A percentile compares a stretch with the other conserved stretches of the same genome.
These are phyloP conservation scores for Apophysomyces sp. DNA, from an alignment of 371 early-diverging fungal species.

Conservation along the genomic window DNA sequence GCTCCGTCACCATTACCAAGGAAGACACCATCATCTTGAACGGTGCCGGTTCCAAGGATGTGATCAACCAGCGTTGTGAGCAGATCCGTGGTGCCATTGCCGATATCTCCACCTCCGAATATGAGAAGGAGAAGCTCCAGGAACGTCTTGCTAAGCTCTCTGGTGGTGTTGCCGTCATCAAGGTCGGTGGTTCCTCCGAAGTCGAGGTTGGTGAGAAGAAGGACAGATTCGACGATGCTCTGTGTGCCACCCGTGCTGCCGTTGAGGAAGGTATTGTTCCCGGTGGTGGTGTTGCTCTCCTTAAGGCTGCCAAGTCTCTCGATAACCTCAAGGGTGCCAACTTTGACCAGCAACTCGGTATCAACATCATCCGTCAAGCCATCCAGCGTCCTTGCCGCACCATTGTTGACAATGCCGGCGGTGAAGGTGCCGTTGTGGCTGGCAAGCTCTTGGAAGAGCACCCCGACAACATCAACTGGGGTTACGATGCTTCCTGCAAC, in stretches of 20 bases:
- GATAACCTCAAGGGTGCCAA: constrained; percentile 80
- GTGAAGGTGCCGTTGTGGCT: constrained; percentile 94
- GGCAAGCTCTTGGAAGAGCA: constrained; percentile 88
- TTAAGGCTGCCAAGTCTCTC: constrained; percentile 87
- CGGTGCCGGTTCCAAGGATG: constrained; percentile 88
- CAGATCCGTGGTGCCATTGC: constrained; percentile 91
- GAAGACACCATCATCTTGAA: constrained; percentile 98
- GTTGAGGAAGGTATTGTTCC: constrained; percentile 99
- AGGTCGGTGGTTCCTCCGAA: constrained; percentile 96
- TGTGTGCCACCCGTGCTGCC: constrained; percentile 98
- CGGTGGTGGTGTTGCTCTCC: constrained; percentile 95
- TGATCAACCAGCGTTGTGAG: constrained; percentile 90
- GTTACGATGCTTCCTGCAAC: constrained; percentile 91
- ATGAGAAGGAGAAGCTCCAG: constrained; percentile 98
- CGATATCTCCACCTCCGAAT: constrained; percentile 82
- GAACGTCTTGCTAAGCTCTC: constrained; percentile 97
- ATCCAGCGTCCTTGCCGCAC: constrained; percentile 90
- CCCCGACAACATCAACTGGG: constrained; percentile 78
- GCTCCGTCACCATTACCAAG: constrained; percentile 91
- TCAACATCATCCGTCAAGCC: constrained; percentile 93
- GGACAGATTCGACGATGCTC: constrained; percentile 95
- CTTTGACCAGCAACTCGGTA: constrained; percentile 97
- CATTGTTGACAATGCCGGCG: constrained; percentile 96
- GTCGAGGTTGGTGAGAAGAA: constrained; percentile 99
- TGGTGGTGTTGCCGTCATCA: constrained; percentile 98